Conservation (phyloP, 495 filamentous ascomycete species). For the Tuber melanosporum region DNA sequence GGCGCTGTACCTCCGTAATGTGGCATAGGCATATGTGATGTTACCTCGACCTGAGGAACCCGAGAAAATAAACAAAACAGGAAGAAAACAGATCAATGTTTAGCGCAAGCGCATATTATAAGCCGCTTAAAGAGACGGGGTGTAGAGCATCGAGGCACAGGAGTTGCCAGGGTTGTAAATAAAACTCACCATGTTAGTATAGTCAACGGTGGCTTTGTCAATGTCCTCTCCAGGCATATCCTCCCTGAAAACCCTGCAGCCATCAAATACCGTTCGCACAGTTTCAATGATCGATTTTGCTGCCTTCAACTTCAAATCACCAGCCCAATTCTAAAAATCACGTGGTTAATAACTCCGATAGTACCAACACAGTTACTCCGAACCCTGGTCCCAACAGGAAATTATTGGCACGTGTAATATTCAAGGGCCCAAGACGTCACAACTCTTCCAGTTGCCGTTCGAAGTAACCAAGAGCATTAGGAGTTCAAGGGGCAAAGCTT, state of each 20-base stretch:
- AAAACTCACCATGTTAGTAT: conserved; percentile 74
- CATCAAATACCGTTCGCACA: conserved; percentile 33
- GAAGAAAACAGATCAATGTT: background rate
- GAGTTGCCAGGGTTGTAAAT: conserved; percentile 3
- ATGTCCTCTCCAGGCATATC: conserved; percentile 47
- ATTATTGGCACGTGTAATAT: background rate
- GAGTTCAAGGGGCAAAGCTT: conserved; percentile 41
- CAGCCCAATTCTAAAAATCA: conserved; percentile 79
- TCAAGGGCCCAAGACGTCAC: conserved; percentile 4
- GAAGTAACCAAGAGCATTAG: conserved; percentile 1
- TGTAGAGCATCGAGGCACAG: background rate
- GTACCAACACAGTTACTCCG: conserved; percentile 11
- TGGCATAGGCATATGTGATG: background rate
- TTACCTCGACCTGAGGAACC: background rate
- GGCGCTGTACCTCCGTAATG: background rate
- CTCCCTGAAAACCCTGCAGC: conserved; percentile 55
- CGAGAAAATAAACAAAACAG: background rate
- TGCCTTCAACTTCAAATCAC: conserved; percentile 68
- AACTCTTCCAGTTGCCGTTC: background rate
- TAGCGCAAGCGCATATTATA: background rate
- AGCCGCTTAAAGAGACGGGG: background rate
- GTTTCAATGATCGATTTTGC: conserved; percentile 45
- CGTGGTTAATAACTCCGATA: conserved; percentile 21
- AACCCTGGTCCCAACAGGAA: conserved; percentile 1
- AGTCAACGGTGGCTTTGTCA: conserved; percentile 53